Conservation (phyloP, 1,139 yeast species). For the Scheffersomyces parashehatae region DNA sequence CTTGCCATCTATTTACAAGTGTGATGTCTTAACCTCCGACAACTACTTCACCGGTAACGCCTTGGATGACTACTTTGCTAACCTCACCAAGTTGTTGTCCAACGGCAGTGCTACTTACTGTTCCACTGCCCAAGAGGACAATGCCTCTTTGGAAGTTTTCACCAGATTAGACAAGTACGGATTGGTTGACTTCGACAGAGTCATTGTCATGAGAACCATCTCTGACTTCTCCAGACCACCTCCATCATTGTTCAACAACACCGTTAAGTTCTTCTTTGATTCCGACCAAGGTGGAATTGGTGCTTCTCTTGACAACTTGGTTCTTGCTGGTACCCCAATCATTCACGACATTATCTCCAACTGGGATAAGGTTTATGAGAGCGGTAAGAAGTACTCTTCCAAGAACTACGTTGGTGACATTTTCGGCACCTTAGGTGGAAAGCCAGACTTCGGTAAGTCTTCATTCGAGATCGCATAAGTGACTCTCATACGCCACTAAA, state of each 20-base stretch:
- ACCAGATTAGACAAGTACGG: constrained; percentile 56
- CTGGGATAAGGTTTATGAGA: constrained; percentile 50
- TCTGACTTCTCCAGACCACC: constrained; percentile 65
- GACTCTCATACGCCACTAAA: constrained; percentile 11
- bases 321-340: constrained; percentile 56
- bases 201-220: constrained; percentile 63
- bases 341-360: constrained; percentile 52
- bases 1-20: constrained; percentile 50
- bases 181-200: constrained; percentile 56
- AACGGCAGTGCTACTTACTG: constrained; percentile 64
- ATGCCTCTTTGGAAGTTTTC: constrained; percentile 63
- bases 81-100: constrained; percentile 51
- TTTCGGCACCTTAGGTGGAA: constrained; percentile 49
- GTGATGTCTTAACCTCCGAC: constrained; percentile 66
- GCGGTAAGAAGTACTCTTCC: constrained; percentile 39
- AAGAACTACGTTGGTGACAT: constrained; percentile 63
- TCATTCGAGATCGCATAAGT: constrained; percentile 9
- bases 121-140: constrained; percentile 68
- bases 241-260: constrained; percentile 39
- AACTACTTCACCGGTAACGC: constrained; percentile 58
- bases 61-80: constrained; percentile 51
- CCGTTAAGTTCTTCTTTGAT: constrained; percentile 52
- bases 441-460: constrained; percentile 15
- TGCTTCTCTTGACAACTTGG: constrained; percentile 54
- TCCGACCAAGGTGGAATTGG: constrained; percentile 53